These are phyloP conservation scores for Filobasidium uniguttulatum DNA, from an alignment of 1,284 basidiomycete genomes.

Conservation along the genomic window DNA sequence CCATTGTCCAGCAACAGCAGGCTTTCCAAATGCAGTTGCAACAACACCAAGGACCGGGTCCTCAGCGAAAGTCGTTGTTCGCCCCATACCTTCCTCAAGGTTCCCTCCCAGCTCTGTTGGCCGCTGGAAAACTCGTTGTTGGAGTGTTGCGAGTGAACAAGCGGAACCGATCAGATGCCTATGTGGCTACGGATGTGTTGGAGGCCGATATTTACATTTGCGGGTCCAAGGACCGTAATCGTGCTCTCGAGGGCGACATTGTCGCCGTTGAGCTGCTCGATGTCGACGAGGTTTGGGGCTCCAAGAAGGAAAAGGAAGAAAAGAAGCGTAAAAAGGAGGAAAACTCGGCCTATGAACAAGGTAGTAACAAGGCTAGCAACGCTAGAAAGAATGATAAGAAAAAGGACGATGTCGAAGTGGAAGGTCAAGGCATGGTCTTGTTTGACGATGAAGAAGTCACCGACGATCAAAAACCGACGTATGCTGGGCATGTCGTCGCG, in stretches of 20 bases:
- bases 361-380: conserved; percentile 40
- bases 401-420: conserved; percentile 98
- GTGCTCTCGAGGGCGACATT: conserved; percentile 95
- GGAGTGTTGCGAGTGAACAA: conserved; percentile 97
- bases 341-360: conserved; percentile 69
- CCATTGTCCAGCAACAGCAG: conserved; percentile 68
- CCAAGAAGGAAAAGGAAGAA: conserved; percentile 99
- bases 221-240: conserved; percentile 96
- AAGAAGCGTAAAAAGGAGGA: conserved; percentile 99
- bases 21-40: conserved; percentile 69
- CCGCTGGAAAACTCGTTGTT: conserved; percentile 96
- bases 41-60: conserved; percentile 65
- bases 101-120: conserved; percentile 86
- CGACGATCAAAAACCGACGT: conserved; percentile 76
- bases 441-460: conserved; percentile 98
- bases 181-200: conserved; percentile 96
- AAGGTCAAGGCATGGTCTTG: conserved; percentile 89
- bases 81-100: conserved; percentile 98
- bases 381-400: conserved; percentile 91
- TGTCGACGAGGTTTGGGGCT: conserved; percentile 95
- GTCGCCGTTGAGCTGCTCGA: conserved; percentile 97
- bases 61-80: conserved; percentile 95
- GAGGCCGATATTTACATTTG: conserved; percentile 99
- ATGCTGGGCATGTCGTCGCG: conserved; percentile 90
- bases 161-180: conserved; percentile 95